Evolutionary conservation across 495 filamentous ascomycete genomes (phyloP).

Genomic region (Glonium stellatum): DNA sequence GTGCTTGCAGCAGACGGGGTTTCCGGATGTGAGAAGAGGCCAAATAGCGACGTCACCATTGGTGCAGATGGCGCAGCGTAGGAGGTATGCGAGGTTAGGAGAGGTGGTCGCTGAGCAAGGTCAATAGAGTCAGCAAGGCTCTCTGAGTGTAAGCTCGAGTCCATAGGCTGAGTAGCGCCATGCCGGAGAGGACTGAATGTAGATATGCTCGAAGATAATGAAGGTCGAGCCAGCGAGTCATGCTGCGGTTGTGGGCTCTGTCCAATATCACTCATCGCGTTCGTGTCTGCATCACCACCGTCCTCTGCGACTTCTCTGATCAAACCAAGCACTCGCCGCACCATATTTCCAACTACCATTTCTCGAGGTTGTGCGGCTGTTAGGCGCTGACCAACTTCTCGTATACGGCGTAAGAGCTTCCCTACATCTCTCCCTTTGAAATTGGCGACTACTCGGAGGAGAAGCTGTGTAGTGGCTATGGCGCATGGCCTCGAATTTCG

Average conservation of each 20-base stretch:
- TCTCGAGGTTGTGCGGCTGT: constrained; percentile 78
- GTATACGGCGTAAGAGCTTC: constrained; percentile 70
- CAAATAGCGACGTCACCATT: constrained; percentile 66
- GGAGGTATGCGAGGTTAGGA: constrained; percentile 48
- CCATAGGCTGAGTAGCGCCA: constrained; percentile 32
- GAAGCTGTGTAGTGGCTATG: constrained; percentile 78
- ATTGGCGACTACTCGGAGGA: constrained; percentile 73
- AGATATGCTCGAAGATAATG: constrained; percentile 34
- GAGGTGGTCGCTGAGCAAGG: constrained; percentile 43
- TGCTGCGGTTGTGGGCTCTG: constrained; percentile 11
- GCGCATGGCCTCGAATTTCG: constrained; percentile 80
- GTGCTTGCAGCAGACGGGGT: constrained; percentile 32
- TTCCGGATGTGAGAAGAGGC: constrained; percentile 59
- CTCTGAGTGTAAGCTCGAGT: constrained; percentile 20
- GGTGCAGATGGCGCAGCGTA: constrained; percentile 41
- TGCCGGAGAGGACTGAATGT: constrained; percentile 40
- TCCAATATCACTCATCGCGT: constrained; percentile 44
- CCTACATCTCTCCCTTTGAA: constrained; percentile 63
- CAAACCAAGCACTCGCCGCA: constrained; percentile 78
- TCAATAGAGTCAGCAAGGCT: constrained; percentile 20
- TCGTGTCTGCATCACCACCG: constrained; percentile 60
- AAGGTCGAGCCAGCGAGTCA: constrained; percentile 36
- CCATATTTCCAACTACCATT: constrained; percentile 87
- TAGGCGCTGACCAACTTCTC: constrained; percentile 64
- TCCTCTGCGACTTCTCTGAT: constrained; percentile 87